Conservation (phyloP, 108 stramenopile species). For the Nitzschia sp. region DNA sequence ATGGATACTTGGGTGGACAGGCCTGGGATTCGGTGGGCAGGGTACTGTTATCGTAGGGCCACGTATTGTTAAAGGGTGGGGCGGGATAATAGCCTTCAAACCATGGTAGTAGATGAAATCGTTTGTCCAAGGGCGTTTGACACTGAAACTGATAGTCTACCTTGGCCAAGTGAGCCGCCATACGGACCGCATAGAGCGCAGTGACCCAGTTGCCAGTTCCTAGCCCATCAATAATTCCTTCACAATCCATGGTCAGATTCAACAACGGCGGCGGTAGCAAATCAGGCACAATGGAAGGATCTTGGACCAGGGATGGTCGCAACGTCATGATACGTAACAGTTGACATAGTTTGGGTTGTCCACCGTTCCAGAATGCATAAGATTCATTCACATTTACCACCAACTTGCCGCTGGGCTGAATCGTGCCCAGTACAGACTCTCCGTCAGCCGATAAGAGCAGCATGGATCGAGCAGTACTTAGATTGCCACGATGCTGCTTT, state of each 20-base stretch:
- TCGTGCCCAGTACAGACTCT: not conserved
- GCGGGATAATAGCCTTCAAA: not conserved
- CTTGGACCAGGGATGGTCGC: slow-evolving; percentile 1
- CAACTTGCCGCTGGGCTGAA: slow-evolving; percentile 4
- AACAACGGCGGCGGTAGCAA: not conserved
- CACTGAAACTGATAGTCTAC: slow-evolving; percentile 14
- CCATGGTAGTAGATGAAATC: not conserved
- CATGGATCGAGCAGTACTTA: no score
- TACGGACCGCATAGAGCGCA: not conserved
- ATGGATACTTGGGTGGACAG: slow-evolving; percentile 1
- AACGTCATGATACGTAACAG: slow-evolving; percentile 31
- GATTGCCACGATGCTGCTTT: no score
- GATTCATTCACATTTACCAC: slow-evolving; percentile 30
- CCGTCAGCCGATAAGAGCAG: no score
- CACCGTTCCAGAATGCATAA: slow-evolving; percentile 26
- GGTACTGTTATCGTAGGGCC: slow-evolving; percentile 1
- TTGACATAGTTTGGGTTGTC: slow-evolving; percentile 22
- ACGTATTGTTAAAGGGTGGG: not conserved
- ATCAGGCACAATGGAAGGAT: not conserved
- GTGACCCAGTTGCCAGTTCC: slow-evolving; percentile 20
- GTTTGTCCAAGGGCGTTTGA: not conserved
- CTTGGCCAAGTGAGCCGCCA: slow-evolving; percentile 9
- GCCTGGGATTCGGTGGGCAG: slow-evolving; percentile 3
- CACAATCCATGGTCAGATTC: slow-evolving; percentile 31
- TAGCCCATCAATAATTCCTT: slow-evolving; percentile 1